Evolutionary conservation across 176 grass and related monocot genomes (phyloP).

Genomic region (Metroxylon sagu): DNA sequence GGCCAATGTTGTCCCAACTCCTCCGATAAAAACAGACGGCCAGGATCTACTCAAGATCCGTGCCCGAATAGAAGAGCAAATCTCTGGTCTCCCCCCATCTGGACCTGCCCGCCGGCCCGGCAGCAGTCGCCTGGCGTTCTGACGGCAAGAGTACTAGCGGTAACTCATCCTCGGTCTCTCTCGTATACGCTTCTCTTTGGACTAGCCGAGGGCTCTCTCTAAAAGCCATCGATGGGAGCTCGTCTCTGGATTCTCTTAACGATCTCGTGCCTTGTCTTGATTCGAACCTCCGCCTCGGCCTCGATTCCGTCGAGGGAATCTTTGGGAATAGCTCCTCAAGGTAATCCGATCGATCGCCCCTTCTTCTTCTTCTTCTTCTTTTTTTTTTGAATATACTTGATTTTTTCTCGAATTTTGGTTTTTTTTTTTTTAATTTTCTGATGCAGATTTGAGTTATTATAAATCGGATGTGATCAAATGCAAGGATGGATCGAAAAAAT

Average conservation of each 20-base stretch:
- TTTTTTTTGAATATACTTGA: background rate
- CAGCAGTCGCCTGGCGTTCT: no score
- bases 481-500: constrained; percentile 79
- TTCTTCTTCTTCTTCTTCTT: background rate
- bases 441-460: constrained; percentile 69
- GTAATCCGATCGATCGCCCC: background rate
- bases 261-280: constrained; percentile 7
- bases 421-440: background rate
- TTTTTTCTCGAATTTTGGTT: background rate
- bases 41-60: no score
- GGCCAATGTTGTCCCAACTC: no score
- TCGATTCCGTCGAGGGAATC: constrained; percentile 6
- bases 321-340: constrained; percentile 20
- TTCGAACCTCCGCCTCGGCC: constrained; percentile 3
- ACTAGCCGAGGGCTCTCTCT: no score
- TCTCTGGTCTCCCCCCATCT: no score
- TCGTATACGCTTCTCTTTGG: no score
- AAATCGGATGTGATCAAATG: constrained; percentile 72
- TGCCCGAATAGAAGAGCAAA: no score
- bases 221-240: background rate
- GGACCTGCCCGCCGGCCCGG: no score
- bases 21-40: no score
- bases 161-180: no score
- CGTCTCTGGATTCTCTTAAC: background rate
- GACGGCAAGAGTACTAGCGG: no score